Base-by-base conservation (phyloP, 192 early-diverging fungal species). In the Entrophospora sp. region DNA sequence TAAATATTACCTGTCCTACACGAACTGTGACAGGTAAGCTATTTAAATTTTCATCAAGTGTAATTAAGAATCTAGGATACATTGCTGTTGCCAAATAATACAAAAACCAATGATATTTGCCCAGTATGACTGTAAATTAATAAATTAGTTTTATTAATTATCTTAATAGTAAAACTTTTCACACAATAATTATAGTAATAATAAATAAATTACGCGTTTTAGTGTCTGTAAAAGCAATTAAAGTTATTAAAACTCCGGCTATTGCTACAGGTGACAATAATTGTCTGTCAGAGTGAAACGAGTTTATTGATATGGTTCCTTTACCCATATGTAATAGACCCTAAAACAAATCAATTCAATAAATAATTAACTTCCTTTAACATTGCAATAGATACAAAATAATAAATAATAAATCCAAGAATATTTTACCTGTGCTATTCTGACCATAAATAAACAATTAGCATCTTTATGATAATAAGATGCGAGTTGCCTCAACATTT, bases 1-100 rank as follows among this genome's bases (percentile, higher is more conserved):
- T 32, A 53, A 32, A 3, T 30, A 32, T 18, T 65, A 71, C 69
- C 66, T 98, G 94, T 36, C 97, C 97, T 7, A 99, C 97, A 64
- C 96, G 95, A 31, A 96, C 95, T 36, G 89, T 89, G 36, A 89
- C 90, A 14, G 87, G 78, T 46, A 95, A 64, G 34, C 70, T 81
- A 68, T 95, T 86, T n/a, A 95, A 76, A 36, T 89, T 77, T 76
- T 92, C 92, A 75, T 98, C 88, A 68, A 99, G 76, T 25, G 97
- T 97, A 68, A 99, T 95, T 65, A 99, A 81, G 87, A 98, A 95
- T 58, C 97, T 88, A 57, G 97, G 97, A 77, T 97, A 99, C 85
- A 95, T 92, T 46, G 96, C 87, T 7, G 89, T 91, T 34, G 92
- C 85, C 44, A 99, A 79, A 34, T 86, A 93, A 76, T 96, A 99